Conservation (phyloP, 495 filamentous ascomycete species). For the Melanomma pulvis-pyrius region DNA sequence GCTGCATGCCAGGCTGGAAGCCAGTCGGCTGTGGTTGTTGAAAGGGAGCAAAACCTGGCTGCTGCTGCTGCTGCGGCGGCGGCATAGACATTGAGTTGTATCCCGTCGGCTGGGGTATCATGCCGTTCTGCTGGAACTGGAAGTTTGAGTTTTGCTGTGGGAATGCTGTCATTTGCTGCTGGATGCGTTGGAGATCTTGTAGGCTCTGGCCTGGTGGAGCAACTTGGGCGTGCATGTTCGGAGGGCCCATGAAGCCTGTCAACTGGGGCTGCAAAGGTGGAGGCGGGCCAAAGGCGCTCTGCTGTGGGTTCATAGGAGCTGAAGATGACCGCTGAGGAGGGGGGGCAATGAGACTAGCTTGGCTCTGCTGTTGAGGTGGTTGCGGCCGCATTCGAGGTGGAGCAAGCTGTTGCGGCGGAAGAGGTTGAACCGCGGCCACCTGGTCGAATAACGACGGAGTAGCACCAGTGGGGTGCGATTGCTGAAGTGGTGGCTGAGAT, state of each 20-base stretch:
- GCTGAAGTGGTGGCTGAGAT: conserved; percentile 43
- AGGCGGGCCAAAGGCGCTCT: conserved; percentile 67
- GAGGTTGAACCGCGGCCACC: conserved; percentile 40
- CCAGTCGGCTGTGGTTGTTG: conserved; percentile 44
- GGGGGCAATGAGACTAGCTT: conserved; percentile 73
- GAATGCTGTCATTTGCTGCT: conserved; percentile 52
- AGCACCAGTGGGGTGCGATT: conserved; percentile 37
- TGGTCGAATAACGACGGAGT: conserved; percentile 36
- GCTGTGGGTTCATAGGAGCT: conserved; percentile 82
- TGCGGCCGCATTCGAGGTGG: conserved; percentile 70
- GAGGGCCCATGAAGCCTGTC: conserved; percentile 67
- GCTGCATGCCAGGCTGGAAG: conserved; percentile 41
- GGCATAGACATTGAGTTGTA: conserved; percentile 8
- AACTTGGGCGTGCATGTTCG: conserved; percentile 50
- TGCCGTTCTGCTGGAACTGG: conserved; percentile 35
- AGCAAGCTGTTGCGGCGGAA: conserved; percentile 49
- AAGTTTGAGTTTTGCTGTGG: conserved; percentile 30
- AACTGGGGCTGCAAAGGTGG: conserved; percentile 82
- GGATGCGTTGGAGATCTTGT: conserved; percentile 63
- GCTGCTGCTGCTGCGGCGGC: conserved; percentile 53
- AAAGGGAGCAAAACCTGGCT: conserved; percentile 60
- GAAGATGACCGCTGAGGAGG: conserved; percentile 84
- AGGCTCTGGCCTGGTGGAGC: conserved; percentile 76
- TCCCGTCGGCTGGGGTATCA: conserved; percentile 38
- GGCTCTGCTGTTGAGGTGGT: conserved; percentile 64